Evolutionary conservation across 2,329 filamentous ascomycete genomes (phyloP).

Genomic region (Verticillium tricorpus): DNA sequence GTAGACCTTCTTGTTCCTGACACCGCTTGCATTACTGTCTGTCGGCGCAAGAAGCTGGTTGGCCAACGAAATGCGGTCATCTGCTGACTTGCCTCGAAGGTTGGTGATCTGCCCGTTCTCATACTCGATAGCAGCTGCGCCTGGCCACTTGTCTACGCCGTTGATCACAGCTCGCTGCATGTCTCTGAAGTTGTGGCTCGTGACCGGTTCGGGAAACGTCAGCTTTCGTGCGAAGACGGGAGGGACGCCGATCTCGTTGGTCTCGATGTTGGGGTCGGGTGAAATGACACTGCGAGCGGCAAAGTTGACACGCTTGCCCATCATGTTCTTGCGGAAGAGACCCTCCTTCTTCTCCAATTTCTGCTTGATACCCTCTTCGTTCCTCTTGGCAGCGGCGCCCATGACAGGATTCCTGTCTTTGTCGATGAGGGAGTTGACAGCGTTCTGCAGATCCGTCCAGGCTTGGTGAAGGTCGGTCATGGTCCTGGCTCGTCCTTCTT

Average conservation of each 20-base stretch:
- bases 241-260: slow-evolving; percentile 96
- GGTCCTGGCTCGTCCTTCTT: slow-evolving; percentile 47
- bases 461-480: slow-evolving; percentile 76
- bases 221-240: slow-evolving; percentile 96
- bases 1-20: slow-evolving; percentile 92
- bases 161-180: slow-evolving; percentile 96
- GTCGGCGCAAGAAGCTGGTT: slow-evolving; percentile 90
- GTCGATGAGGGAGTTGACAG: slow-evolving; percentile 90
- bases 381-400: slow-evolving; percentile 69
- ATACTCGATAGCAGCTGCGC: slow-evolving; percentile 90
- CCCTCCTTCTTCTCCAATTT: slow-evolving; percentile 98
- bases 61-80: slow-evolving; percentile 83
- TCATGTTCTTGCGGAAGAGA: slow-evolving; percentile 98
- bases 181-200: slow-evolving; percentile 93
- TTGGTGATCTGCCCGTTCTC: slow-evolving; percentile 91
- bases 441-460: slow-evolving; percentile 80
- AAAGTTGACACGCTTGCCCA: slow-evolving; percentile 99
- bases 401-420: slow-evolving; percentile 79
- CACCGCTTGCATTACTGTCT: slow-evolving; percentile 66
- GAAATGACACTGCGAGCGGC: slow-evolving; percentile 97
- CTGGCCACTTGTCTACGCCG: slow-evolving; percentile 88
- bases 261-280: slow-evolving; percentile 97
- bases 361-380: slow-evolving; percentile 95
- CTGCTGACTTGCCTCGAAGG: slow-evolving; percentile 77
- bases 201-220: slow-evolving; percentile 95